phyloP scores from a whole-genome alignment of 192 early-diverging fungal genomes.

The Phycomyces blakesleeanus region DNA sequence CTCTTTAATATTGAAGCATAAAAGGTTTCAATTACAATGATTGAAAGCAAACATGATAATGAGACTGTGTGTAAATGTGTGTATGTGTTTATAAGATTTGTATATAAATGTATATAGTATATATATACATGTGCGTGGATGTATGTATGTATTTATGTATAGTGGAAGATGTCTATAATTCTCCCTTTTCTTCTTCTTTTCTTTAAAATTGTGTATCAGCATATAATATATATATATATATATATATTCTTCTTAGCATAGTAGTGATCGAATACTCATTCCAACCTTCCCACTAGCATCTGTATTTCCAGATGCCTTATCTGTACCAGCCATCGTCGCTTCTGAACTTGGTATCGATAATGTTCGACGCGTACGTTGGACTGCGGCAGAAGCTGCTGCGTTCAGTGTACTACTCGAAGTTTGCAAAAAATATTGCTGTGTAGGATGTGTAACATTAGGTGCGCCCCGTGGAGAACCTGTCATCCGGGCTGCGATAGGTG shows the following conservation, averaged over 20 bases:
- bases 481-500: neutral
- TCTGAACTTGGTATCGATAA: neutral
- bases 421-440: conserved; percentile 33
- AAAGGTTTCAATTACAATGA: too few relatives aligned
- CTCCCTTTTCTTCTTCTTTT: too few relatives aligned
- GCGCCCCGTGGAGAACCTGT: neutral
- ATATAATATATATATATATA: conserved; percentile 1
- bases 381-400: conserved; percentile 25
- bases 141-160: too few relatives aligned
- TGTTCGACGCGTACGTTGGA: conserved; percentile 3
- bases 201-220: neutral
- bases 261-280: conserved; percentile 27
- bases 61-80: too few relatives aligned
- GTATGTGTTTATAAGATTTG: too few relatives aligned
- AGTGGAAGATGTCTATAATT: too few relatives aligned
- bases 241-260: conserved; percentile 13
- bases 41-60: too few relatives aligned
- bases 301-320: conserved; percentile 5
- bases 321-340: neutral
- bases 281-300: conserved; percentile 5
- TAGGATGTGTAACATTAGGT: conserved; percentile 24
- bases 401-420: conserved; percentile 32
- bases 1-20: too few relatives aligned
- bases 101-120: too few relatives aligned
- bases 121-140: too few relatives aligned